Conservation (phyloP, 208 protist genomes). For the Endotrypanum monterogeii region DNA sequence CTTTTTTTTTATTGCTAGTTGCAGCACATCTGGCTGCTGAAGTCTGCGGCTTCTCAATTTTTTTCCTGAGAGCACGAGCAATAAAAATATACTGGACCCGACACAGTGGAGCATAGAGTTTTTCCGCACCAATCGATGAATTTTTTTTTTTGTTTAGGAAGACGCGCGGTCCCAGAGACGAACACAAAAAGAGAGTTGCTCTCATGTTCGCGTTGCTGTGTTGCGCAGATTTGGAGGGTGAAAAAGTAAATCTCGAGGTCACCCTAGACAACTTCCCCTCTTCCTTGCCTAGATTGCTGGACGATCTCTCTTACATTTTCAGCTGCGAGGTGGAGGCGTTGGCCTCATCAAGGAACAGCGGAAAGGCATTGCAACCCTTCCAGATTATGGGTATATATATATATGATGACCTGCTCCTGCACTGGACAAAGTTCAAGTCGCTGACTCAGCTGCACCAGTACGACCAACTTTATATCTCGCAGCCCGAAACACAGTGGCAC, state of each 20-base stretch:
- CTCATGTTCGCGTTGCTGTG: slow-evolving; percentile 77
- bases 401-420: slow-evolving; percentile 67
- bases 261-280: slow-evolving; percentile 42
- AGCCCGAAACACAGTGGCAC: slow-evolving; percentile 66
- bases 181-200: background rate
- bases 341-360: background rate
- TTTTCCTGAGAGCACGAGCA: background rate
- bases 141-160: background rate
- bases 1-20: background rate
- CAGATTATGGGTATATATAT: slow-evolving; percentile 48
- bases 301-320: slow-evolving; percentile 42
- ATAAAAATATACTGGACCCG: background rate
- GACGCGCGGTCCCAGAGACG: background rate
- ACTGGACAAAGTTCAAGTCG: slow-evolving; percentile 60
- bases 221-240: slow-evolving; percentile 75
- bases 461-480: slow-evolving; percentile 87
- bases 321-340: slow-evolving; percentile 30
- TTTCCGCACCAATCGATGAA: background rate
- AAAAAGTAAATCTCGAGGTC: slow-evolving; percentile 83
- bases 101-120: background rate
- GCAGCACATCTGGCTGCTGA: too few relatives aligned
- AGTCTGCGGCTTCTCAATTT: too few relatives aligned
- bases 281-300: slow-evolving; percentile 43
- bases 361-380: slow-evolving; percentile 20
- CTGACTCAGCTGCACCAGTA: slow-evolving; percentile 76